Evolutionary conservation across 106 monocot species (phyloP), one percentile per base, ranked within the genome.

Genomic region (Agapanthus africanus): DNA sequence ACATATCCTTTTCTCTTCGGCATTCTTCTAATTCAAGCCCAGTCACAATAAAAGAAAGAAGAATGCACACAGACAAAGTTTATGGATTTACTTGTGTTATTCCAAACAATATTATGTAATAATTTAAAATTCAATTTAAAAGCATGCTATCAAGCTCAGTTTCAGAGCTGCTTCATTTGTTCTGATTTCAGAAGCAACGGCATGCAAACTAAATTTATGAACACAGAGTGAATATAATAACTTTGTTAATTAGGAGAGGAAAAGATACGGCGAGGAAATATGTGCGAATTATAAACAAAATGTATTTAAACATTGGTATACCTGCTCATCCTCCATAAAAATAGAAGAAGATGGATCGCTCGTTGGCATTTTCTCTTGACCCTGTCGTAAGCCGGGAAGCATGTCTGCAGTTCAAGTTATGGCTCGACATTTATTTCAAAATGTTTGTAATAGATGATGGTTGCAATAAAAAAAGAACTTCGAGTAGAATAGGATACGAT

Each of bases 351-450:
- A 75, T 54, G 95, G 88, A 77, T 97, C 97, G 77, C 85, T 90
- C 74, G 92, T 99, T 63, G 99, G 93, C 99, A 99, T 99, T 63
- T 99, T 99, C 71, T 92, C 99, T 57, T 99, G 99, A 1, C 99
- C 92, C 65, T 92, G 74, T 49, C 85, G 86, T 79, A 99, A 84
- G 14, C 99, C 99, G 65, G 99, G 92, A 35, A 99, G 82, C 99
- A 99, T 99, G 49, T 99, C 99, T 99, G 71, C 9, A 77, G 30
- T 70, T 61, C 71, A 66, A 66, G 63, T 61, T 42, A 77, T 13
- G 46, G 28, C 5, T 50, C 31, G 26, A 34, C 18, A 33, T 18
- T 47, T 50, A 68, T n/a, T 49, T 47, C 31, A 37, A n/a, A n/a
- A n/a, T 31, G 15, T 3, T 41, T 1, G 7, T 21, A 27, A 25